Evolutionary conservation across 352 stramenopile species (phyloP).

Genomic region (Aphanomyces invadans): DNA sequence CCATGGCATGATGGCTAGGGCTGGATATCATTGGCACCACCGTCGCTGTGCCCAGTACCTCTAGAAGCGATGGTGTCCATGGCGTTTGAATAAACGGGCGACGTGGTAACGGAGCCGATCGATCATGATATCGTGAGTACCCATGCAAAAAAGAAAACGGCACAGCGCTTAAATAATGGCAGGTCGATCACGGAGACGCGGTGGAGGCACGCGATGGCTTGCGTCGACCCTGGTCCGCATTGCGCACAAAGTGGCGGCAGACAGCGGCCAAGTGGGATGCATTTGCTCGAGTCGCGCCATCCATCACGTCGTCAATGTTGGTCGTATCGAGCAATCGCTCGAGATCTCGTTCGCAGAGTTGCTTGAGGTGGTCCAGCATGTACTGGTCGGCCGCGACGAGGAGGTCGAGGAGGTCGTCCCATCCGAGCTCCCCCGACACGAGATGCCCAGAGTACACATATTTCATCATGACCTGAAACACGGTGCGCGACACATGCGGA

Average conservation of each 20-base stretch:
- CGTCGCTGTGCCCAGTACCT: no score
- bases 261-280: constrained; percentile 85
- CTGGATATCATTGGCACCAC: no score
- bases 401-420: constrained; percentile 44
- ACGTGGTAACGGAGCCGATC: no score
- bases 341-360: constrained; percentile 88
- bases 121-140: no score
- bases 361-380: constrained; percentile 95
- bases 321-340: constrained; percentile 72
- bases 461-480: constrained; percentile 89
- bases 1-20: no score
- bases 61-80: no score
- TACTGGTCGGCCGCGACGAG: constrained; percentile 92
- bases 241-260: constrained; percentile 89
- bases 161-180: no score
- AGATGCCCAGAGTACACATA: constrained; percentile 90
- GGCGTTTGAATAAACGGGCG: no score
- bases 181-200: no score
- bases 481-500: constrained; percentile 80
- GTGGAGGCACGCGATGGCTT: no score
- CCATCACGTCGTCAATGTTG: constrained; percentile 82
- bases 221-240: no score
- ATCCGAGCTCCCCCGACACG: constrained; percentile 15
- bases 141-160: no score
- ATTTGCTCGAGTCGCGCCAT: constrained; percentile 88